Base-by-base conservation (phyloP, 768 basidiomycete genomes). In the Lanmaoa pseudosensibilis region DNA sequence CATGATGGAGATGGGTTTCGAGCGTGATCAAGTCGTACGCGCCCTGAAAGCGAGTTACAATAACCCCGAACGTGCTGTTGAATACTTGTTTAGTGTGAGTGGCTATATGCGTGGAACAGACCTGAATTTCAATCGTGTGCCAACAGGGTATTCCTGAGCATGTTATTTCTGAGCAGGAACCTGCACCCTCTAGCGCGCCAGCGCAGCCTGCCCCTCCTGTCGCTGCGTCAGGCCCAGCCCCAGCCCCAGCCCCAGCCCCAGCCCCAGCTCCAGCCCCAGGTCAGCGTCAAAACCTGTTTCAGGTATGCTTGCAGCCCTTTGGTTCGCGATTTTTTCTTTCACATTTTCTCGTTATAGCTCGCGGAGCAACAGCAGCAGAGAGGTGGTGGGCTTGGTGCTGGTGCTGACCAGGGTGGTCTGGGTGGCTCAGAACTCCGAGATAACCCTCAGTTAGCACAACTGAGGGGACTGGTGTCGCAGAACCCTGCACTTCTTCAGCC, bases 1-100 rank as follows among this genome's bases (percentile, higher is more conserved):
- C 68, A 94, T 99, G 83, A 75, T 86, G 38, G 92, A 93, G 63
- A 98, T 99, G 97, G 97, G 97, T 8, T 98, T 95, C 65, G 81
- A 83, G 57, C 81, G 86, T 38, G 94, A 94, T 4, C 84, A 92
- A 65, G 92, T 98, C 40, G 73, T 86, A 65, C 83, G 86, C 16
- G 94, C 95, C 4, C 70, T 99, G 70, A 80, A 93, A 56, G 97
- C 95, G 27, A 94, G 92, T 68, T 99, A 83, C 77, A 99, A 99
- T 74, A 98, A 99, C 74, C 91, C 97, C 9, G 94, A 98, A 65
- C 83, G 97, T 32, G 97, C 97, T 8, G 96, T 94, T n/a, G 97
- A 99, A 72, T 99, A 99, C 73, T 77, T 99, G 53, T 88, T 98
- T 84, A 96, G 69, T 57, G 96, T 95, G 64, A 62, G 88, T 75